Conservation (phyloP, 495 filamentous ascomycete species). For the Sabuloglossum arenarium region DNA sequence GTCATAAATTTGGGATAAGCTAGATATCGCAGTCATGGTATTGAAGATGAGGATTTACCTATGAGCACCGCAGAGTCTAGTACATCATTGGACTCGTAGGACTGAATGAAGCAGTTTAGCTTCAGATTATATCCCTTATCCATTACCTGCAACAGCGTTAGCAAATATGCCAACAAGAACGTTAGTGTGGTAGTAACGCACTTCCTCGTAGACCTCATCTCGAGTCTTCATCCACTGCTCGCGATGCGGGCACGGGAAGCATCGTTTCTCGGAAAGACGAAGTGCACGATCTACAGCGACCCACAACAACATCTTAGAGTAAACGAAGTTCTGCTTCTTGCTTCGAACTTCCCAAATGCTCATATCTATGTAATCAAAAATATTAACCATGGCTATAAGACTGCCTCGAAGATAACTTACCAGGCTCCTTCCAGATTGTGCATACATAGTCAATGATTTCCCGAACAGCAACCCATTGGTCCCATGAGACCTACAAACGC, state of each 20-base stretch:
- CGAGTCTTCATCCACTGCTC: conserved; percentile 36
- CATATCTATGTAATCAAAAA: conserved; percentile 28
- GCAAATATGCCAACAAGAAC: neutral
- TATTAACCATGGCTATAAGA: neutral
- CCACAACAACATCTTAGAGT: conserved; percentile 59
- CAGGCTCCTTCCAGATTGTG: conserved; percentile 26
- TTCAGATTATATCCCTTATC: conserved; percentile 34
- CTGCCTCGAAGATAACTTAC: neutral
- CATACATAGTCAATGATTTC: conserved; percentile 34
- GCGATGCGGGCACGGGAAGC: conserved; percentile 46
- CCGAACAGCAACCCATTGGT: conserved; percentile 41
- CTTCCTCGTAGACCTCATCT: conserved; percentile 46
- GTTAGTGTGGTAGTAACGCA: conserved; percentile 17
- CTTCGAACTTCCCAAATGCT: conserved; percentile 63
- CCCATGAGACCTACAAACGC: conserved; percentile 24
- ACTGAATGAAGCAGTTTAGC: conserved; percentile 44
- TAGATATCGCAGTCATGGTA: neutral
- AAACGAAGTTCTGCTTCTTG: conserved; percentile 49
- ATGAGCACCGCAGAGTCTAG: conserved; percentile 52
- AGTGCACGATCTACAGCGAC: conserved; percentile 52
- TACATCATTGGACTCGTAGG: conserved; percentile 44
- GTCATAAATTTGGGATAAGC: too few species aligned
- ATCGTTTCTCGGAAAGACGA: conserved; percentile 45
- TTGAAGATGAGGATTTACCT: conserved; percentile 13
- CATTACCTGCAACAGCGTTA: neutral